Conservation (phyloP, 345 rosid species). For the Viola odorata region DNA sequence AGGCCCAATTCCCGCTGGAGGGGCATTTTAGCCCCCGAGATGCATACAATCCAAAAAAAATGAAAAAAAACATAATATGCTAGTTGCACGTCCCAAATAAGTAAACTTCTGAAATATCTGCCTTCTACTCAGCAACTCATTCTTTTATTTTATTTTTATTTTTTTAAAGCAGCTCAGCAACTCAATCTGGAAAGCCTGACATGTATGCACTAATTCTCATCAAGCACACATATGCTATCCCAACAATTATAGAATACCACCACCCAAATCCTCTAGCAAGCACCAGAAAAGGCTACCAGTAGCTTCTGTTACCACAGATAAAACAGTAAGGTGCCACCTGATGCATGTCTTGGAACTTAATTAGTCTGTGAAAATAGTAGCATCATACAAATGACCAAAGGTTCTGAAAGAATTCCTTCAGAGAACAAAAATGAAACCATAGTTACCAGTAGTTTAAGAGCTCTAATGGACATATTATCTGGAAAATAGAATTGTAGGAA, state of each 20-base stretch:
- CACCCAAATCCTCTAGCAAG: slow-evolving; percentile 27
- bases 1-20: slow-evolving; percentile 52
- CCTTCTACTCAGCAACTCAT: slow-evolving; percentile 18
- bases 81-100: slow-evolving; percentile 12
- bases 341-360: neutral
- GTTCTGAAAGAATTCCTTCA: neutral
- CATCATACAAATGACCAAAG: neutral
- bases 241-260: slow-evolving; percentile 5
- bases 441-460: neutral
- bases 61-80: slow-evolving; percentile 27
- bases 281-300: slow-evolving; percentile 16
- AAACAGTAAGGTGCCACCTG: neutral
- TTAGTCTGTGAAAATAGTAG: neutral
- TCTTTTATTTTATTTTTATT: neutral
- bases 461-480: neutral
- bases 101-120: slow-evolving; percentile 25
- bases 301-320: slow-evolving; percentile 7
- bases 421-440: neutral
- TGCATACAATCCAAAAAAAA: slow-evolving; percentile 20
- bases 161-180: slow-evolving; percentile 13
- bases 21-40: slow-evolving; percentile 43
- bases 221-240: slow-evolving; percentile 22
- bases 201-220: slow-evolving; percentile 28
- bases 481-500: neutral
- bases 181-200: slow-evolving; percentile 28